Evolutionary conservation across 805 yeast species (phyloP), one percentile per base, ranked within the genome.

Genomic region (Hanseniaspora lindneri): DNA sequence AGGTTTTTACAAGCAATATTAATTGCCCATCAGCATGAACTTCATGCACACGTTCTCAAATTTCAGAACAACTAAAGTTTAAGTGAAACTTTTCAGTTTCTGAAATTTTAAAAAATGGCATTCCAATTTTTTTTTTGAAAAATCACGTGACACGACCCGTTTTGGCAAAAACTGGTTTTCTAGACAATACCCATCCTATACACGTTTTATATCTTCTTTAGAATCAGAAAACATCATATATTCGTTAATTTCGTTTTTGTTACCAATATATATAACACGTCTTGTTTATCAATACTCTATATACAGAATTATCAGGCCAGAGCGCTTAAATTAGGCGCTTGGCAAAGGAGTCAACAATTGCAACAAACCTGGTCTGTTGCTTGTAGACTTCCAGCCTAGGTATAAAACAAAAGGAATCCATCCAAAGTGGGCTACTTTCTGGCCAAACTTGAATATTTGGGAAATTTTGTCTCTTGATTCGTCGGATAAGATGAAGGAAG

Each of bases 361-460:
- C 65, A 89, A 73, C 61, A 89, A 70, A 55, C 79, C 78, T 54
- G 96, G 96, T 68, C 82, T 84, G 66, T 81, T 82, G 50, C 86
- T 73, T 54, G 89, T 79, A 57, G 84, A 77, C 51, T 75, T 65
- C 87, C 87, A 82, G 41, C 92, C 98, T 58, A 92, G 71, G 72
- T 92, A 92, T 62, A 92, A 72, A 55, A 92, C 80, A 63, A 92
- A 83, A 50, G 98, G 98, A 59, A 92, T 80, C 85, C 95, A 92
- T 41, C 97, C 96, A 67, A 87, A 92, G 68, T 94, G 98, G 51
- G 89, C 83, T 60, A 82, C 74, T 47, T 85, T 83, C 63, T 86
- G 84, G 55, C 95, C 79, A 58, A 85, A 72, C 58, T 83, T 94
- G 56, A 87, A 69, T 54, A 88, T 69, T 65, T 80, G 85, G 64